These are phyloP conservation scores for Rubia yunnanensis DNA, from an alignment of 257 asterid genomes.

Conservation along the genomic window DNA sequence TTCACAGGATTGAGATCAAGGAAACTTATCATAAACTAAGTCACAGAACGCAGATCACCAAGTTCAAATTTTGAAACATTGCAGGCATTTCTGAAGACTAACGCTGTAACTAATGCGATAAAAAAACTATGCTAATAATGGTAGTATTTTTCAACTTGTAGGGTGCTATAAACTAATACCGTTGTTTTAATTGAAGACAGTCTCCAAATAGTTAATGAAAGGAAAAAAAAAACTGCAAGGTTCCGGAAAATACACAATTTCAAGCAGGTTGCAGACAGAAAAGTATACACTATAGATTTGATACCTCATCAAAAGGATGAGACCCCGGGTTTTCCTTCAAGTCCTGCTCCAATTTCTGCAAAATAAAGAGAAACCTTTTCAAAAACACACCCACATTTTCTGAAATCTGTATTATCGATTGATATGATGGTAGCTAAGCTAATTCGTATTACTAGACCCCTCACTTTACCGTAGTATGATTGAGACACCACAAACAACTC, in stretches of 20 bases:
- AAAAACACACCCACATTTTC: neutral
- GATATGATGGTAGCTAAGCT: no score
- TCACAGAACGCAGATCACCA: neutral
- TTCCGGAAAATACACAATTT: neutral
- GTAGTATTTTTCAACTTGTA: neutral
- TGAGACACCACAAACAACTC: no score
- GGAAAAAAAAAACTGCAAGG: neutral
- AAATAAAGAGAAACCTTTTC: slow-evolving; percentile 7
- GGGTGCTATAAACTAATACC: neutral
- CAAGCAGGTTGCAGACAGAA: slow-evolving; percentile 1
- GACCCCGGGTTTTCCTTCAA: slow-evolving; percentile 37
- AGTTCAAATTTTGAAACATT: neutral
- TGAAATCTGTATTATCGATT: neutral
- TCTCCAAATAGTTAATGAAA: neutral
- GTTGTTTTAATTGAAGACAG: no score
- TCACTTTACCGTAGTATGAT: neutral
- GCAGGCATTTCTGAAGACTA: neutral
- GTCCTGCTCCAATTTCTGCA: slow-evolving; percentile 47
- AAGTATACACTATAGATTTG: neutral
- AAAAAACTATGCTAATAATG: neutral
- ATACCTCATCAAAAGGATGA: slow-evolving; percentile 58
- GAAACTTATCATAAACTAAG: neutral
- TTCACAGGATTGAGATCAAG: neutral
- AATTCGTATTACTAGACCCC: neutral
- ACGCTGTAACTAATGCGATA: neutral